Percentiles rank a stretch among this genome's conserved stretches.
phyloP scores from a whole-genome alignment of 2,329 filamentous ascomycete species.

The Coniella lustricola region DNA sequence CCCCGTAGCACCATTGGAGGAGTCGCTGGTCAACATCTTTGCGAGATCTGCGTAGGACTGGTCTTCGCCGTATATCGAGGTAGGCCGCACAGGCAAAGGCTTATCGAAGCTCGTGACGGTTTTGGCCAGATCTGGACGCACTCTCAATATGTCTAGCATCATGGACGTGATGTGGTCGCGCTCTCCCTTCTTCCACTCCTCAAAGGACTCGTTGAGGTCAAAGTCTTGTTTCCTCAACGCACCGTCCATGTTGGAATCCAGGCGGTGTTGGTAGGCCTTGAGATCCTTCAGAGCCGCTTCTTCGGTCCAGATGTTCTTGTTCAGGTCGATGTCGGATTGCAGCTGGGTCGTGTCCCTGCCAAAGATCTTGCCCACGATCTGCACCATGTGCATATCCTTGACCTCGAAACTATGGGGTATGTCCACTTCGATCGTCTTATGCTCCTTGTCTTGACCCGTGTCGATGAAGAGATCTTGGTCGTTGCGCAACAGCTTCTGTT shows the following conservation, averaged over 20 bases:
- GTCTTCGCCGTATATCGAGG: slow-evolving; percentile 40
- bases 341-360: slow-evolving; percentile 70
- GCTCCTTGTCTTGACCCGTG: slow-evolving; percentile 50
- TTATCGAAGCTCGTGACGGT: slow-evolving; percentile 57
- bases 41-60: slow-evolving; percentile 46
- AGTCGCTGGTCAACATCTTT: slow-evolving; percentile 42
- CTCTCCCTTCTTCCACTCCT: slow-evolving; percentile 88
- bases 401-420: slow-evolving; percentile 84
- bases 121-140: slow-evolving; percentile 78
- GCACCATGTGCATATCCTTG: slow-evolving; percentile 93
- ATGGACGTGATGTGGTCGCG: slow-evolving; percentile 81
- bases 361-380: slow-evolving; percentile 81
- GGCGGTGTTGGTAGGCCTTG: slow-evolving; percentile 84
- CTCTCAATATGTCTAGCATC: slow-evolving; percentile 84
- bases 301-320: slow-evolving; percentile 80
- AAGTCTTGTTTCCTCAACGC: slow-evolving; percentile 83
- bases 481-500: slow-evolving; percentile 89
- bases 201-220: slow-evolving; percentile 79
- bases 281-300: slow-evolving; percentile 84
- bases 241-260: slow-evolving; percentile 71
- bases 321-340: slow-evolving; percentile 78
- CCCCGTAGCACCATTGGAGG: slow-evolving; percentile 33
- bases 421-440: slow-evolving; percentile 70
- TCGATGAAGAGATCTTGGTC: slow-evolving; percentile 77
- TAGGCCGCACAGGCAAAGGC: slow-evolving; percentile 48